Evolutionary conservation across 768 basidiomycete species (phyloP), one percentile per base, ranked within the genome.

Genomic region (Lactifluus subvellereus): DNA sequence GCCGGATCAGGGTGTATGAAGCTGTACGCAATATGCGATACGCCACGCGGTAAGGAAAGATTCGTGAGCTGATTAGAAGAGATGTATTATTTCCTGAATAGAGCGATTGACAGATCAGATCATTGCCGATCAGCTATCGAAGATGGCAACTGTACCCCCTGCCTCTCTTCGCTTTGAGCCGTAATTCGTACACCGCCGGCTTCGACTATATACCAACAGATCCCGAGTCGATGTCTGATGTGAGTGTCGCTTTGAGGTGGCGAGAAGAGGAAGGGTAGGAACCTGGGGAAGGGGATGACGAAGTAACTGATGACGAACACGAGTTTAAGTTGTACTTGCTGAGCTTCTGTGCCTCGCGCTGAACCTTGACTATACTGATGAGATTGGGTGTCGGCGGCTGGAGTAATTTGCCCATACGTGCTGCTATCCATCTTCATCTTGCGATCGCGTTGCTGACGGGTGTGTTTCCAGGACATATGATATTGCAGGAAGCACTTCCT

Each of bases 381-480:
- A 97, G 73, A 90, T 89, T 62, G 95, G 96, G 4, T 76, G 93
- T 63, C 76, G 93, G 61, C 89, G 89, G 74, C 94, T 94, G 88
- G 90, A 89, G 69, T 79, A 83, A 55, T 84, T 95, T 37, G 84
- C 94, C 68, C 85, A 93, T 89, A 66, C 73, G 89, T 84, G 16
- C 13, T 4, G 10, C 8, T 51, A 33, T 47, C 14, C 4, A 40
- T 51, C 35, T n/a, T 14, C 18, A 27, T 33, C 22, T 27, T 30
- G 35, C 32, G 5, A 30, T 53, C 60, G 11, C 50, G 40, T 27
- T 50, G 61, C 30, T 52, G 38, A 68, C 18, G 48, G 54, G 9
- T 52, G 40, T 52, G 38, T 61, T 20, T 22, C 30, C 66, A 91
- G 89, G 88, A 27, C 84, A 88, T 54, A 95, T 98, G 91, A 78